phyloP scores from a whole-genome alignment of 2,329 filamentous ascomycete species.

The Dothistroma pini region DNA sequence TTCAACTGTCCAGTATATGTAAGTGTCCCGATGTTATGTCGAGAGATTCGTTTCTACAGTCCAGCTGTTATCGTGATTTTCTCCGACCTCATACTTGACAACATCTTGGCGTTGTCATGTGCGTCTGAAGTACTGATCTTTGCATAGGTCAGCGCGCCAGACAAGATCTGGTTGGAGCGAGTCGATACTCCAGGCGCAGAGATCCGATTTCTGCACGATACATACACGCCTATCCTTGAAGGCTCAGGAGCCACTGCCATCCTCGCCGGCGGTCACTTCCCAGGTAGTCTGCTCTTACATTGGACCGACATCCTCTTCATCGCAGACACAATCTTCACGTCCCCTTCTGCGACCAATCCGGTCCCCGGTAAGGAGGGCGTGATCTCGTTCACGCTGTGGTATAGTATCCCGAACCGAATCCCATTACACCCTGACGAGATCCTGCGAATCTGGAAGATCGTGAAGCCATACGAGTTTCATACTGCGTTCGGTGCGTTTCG shows the following conservation, averaged over 20 bases:
- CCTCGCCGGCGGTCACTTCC: slow-evolving; percentile 74
- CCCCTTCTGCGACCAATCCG: slow-evolving; percentile 42
- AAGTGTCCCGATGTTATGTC: not conserved
- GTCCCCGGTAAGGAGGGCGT: slow-evolving; percentile 35
- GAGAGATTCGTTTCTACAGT: not conserved
- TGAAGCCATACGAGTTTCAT: slow-evolving; percentile 59
- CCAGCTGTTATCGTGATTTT: not conserved
- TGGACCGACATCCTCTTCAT: slow-evolving; percentile 61
- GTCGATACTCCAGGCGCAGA: slow-evolving; percentile 38
- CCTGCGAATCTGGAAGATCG: slow-evolving; percentile 61
- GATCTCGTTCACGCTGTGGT: slow-evolving; percentile 64
- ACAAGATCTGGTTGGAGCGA: slow-evolving; percentile 60
- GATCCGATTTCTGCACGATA: slow-evolving; percentile 43
- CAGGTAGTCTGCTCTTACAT: slow-evolving; percentile 65
- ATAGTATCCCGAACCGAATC: slow-evolving; percentile 69
- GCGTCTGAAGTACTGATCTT: not conserved
- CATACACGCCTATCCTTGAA: slow-evolving; percentile 32
- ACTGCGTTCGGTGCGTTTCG: slow-evolving; percentile 64
- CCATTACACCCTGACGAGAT: slow-evolving; percentile 63
- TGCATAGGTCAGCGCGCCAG: slow-evolving; percentile 54
- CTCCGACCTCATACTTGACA: not conserved
- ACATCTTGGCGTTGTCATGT: too few relatives aligned
- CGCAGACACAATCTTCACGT: slow-evolving; percentile 70
- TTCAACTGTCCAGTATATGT: slow-evolving; percentile 67
- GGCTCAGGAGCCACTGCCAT: slow-evolving; percentile 50